Evolutionary conservation across 1,284 basidiomycete genomes (phyloP).

Genomic region (Tylopilus microsporus): DNA sequence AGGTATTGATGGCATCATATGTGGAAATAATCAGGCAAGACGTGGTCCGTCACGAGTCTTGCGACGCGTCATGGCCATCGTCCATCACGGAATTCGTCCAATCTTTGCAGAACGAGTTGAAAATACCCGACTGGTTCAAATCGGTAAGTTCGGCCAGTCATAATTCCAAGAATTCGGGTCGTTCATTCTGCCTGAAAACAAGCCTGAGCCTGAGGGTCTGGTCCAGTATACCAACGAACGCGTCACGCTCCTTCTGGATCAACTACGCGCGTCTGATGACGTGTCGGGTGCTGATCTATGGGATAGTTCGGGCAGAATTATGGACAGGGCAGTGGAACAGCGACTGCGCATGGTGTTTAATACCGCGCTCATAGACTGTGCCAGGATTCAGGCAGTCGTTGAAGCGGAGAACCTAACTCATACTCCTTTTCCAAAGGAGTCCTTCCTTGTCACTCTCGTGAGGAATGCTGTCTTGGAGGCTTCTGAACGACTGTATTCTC

Average conservation of each 20-base stretch:
- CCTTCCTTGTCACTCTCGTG: conserved; percentile 7
- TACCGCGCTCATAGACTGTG: conserved; percentile 3
- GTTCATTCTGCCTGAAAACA: not conserved
- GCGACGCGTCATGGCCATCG: not conserved
- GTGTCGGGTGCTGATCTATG: not conserved
- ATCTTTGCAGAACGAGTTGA: conserved; percentile 2
- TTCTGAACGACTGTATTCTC: not conserved
- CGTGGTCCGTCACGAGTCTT: not conserved
- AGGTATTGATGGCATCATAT: not conserved
- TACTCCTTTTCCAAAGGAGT: conserved; percentile 5
- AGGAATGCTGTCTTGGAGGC: conserved; percentile 4
- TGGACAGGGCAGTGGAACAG: not conserved
- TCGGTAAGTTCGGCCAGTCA: not conserved
- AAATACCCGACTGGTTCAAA: conserved; percentile 4
- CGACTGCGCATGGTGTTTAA: conserved; percentile 1
- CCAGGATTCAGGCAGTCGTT: conserved; percentile 9
- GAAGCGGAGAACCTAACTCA: conserved; percentile 1
- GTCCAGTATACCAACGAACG: not conserved
- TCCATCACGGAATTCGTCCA: not conserved
- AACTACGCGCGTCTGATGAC: not conserved
- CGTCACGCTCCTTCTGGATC: not conserved
- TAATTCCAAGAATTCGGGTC: too few species aligned
- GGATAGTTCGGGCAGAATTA: not conserved
- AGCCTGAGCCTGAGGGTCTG: not conserved
- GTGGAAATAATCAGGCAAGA: conserved; percentile 11